Evolutionary conservation across 768 basidiomycete species (phyloP).

Genomic region (Lactifluus subvellereus): DNA sequence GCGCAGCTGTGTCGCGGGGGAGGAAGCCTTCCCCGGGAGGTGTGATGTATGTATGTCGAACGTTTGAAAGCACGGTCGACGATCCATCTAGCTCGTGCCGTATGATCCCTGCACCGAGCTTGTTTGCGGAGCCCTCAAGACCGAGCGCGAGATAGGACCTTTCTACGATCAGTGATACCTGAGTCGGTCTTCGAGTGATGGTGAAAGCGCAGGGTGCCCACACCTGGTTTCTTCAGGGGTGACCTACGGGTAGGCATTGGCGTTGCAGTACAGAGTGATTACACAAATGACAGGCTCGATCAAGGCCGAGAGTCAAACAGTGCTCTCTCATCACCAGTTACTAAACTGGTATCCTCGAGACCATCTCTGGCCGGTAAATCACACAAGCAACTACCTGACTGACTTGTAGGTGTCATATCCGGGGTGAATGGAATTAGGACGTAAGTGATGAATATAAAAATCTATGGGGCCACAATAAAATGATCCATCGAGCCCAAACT

Average conservation of each 20-base stretch:
- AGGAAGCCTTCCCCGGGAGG: constrained; percentile 98
- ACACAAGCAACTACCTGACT: background rate
- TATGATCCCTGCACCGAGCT: constrained; percentile 91
- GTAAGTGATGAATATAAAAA: constrained; percentile 22
- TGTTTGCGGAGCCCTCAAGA: constrained; percentile 97
- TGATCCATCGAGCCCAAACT: constrained; percentile 10
- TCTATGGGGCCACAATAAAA: constrained; percentile 10
- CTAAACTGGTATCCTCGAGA: background rate
- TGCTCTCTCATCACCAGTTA: background rate
- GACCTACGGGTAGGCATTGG: constrained; percentile 18
- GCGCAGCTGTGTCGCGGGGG: constrained; percentile 90
- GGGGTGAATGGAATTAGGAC: constrained; percentile 14
- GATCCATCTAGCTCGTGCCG: constrained; percentile 71
- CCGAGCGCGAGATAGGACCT: constrained; percentile 82
- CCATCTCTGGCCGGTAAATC: background rate
- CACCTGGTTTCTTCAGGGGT: constrained; percentile 22
- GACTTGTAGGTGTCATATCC: background rate
- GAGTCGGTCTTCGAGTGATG: background rate
- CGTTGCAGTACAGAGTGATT: constrained; percentile 3
- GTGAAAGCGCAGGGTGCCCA: background rate
- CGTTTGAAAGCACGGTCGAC: constrained; percentile 77
- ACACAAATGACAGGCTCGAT: background rate
- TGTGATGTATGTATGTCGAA: constrained; percentile 98
- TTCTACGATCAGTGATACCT: constrained; percentile 36
- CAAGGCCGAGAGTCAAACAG: background rate